Evolutionary conservation across 163 green algal genomes (phyloP).

Genomic region (Scenedesmus sp.): DNA sequence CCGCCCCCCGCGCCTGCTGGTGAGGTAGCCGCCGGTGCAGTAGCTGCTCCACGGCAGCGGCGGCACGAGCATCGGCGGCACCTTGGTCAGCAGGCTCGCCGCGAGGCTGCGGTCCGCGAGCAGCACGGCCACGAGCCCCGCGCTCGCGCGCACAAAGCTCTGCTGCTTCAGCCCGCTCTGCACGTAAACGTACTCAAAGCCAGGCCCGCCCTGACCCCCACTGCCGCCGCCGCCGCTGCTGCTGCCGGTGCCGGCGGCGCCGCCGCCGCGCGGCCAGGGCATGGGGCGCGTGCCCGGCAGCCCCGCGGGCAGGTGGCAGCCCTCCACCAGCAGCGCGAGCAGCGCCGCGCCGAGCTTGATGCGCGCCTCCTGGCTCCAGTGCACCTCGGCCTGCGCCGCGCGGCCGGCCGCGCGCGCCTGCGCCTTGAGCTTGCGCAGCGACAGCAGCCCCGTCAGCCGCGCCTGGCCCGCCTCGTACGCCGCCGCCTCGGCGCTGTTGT

Average conservation of each 20-base stretch:
- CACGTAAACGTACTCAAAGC: constrained; percentile 36
- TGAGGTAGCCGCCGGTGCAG: constrained; percentile 69
- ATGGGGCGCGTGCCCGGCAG: constrained; percentile 3
- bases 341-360: constrained; percentile 64
- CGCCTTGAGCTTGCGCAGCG: neutral
- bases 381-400: constrained; percentile 16
- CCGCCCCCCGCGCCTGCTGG: constrained; percentile 27
- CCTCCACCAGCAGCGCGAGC: constrained; percentile 61
- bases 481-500: constrained; percentile 3
- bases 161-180: constrained; percentile 31
- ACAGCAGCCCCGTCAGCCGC: neutral
- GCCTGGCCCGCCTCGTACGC: neutral
- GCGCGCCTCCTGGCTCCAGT: constrained; percentile 34
- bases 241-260: too few relatives aligned
- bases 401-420: neutral
- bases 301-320: neutral
- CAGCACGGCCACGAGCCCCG: constrained; percentile 22
- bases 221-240: neutral
- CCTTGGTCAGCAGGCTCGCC: constrained; percentile 23
- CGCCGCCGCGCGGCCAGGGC: neutral
- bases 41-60: constrained; percentile 68
- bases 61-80: constrained; percentile 75
- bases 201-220: neutral
- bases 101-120: constrained; percentile 12
- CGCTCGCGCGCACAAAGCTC: constrained; percentile 17